Percentiles rank a stretch among this genome's conserved stretches.
These are phyloP conservation scores for Aureoboletus auriporus DNA, from an alignment of 768 basidiomycete genomes.

Conservation along the genomic window DNA sequence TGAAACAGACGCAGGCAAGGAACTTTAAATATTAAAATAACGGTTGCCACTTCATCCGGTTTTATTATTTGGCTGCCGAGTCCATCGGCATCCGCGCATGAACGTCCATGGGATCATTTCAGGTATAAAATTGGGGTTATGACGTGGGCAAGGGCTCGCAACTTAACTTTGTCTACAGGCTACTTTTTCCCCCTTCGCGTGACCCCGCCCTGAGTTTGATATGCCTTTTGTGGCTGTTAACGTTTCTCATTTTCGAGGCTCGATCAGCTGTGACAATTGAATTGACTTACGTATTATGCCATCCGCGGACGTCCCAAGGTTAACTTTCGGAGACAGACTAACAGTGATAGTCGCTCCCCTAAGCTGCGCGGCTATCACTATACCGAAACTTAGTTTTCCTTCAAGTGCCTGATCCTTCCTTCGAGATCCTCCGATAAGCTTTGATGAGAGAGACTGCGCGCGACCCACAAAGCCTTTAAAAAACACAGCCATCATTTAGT, in stretches of 20 bases:
- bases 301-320: slow-evolving; percentile 21
- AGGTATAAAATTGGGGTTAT: slow-evolving; percentile 22
- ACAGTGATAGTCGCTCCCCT: slow-evolving; percentile 7
- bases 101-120: slow-evolving; percentile 2
- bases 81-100: slow-evolving; percentile 2
- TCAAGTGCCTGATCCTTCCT: slow-evolving; percentile 21
- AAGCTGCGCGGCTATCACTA: slow-evolving; percentile 15
- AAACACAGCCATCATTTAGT: neutral
- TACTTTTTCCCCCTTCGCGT: neutral
- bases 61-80: slow-evolving; percentile 8
- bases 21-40: slow-evolving; percentile 2
- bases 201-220: slow-evolving; percentile 4
- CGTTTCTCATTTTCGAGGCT: too few relatives aligned
- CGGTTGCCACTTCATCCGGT: neutral
- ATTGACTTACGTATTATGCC: slow-evolving; percentile 11
- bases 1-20: slow-evolving; percentile 1
- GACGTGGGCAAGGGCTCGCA: slow-evolving; percentile 17
- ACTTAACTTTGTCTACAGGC: slow-evolving; percentile 24
- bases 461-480: neutral
- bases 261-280: too few relatives aligned
- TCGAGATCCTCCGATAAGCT: slow-evolving; percentile 27
- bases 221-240: too few relatives aligned
- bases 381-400: slow-evolving; percentile 10
- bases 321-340: slow-evolving; percentile 17
- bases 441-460: slow-evolving; percentile 6